phyloP scores from a whole-genome alignment of 441 rosid species.

The Erodium texanum region DNA sequence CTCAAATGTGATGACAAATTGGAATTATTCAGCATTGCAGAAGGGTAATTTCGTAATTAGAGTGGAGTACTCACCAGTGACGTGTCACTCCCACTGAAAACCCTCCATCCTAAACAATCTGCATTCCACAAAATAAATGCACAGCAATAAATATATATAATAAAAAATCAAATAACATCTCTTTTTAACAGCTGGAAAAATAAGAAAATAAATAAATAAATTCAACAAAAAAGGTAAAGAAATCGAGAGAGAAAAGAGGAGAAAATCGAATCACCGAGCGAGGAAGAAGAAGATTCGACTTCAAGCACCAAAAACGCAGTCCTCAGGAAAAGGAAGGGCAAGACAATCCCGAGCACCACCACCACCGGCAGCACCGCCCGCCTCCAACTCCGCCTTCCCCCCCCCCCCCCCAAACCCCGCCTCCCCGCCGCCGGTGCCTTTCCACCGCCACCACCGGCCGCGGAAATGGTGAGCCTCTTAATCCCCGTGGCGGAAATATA shows the following conservation, averaged over 20 bases:
- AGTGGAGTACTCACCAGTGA: constrained; percentile 39
- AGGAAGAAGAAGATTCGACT: constrained; percentile 55
- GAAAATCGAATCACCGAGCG: constrained; percentile 30
- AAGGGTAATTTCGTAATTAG: constrained; percentile 15
- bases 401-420: too few species aligned
- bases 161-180: too few species aligned
- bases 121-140: constrained; percentile 11
- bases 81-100: constrained; percentile 54
- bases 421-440: constrained; percentile 31
- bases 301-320: constrained; percentile 68
- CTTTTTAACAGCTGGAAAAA: neutral
- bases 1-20: too few species aligned
- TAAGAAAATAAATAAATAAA: neutral
- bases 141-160: constrained; percentile 13
- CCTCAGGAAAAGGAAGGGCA: constrained; percentile 59
- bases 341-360: constrained; percentile 44
- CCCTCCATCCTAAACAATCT: constrained; percentile 62
- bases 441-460: constrained; percentile 31
- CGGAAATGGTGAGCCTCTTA: constrained; percentile 46
- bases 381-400: constrained; percentile 38
- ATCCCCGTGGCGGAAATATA: constrained; percentile 61
- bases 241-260: neutral
- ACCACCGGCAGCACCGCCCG: constrained; percentile 44
- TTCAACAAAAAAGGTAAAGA: neutral
- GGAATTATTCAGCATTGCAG: too few species aligned